Conservation (phyloP, 441 rosid species). For the Aquilaria agallochum region DNA sequence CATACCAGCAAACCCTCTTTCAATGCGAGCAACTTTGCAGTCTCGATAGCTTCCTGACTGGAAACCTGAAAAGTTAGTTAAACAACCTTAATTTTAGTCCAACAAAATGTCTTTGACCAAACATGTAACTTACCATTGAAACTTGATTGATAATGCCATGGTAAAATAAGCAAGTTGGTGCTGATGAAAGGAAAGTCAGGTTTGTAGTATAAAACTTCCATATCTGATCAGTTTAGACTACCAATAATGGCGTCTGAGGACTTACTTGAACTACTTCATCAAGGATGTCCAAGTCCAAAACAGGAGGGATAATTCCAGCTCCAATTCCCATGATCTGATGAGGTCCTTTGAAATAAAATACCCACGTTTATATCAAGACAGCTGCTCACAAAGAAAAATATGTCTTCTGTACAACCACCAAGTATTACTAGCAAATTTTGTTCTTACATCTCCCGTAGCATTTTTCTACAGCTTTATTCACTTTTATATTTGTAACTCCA, state of each 20-base stretch:
- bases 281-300: constrained; percentile 34
- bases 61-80: constrained; percentile 35
- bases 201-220: not conserved
- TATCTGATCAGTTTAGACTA: not conserved
- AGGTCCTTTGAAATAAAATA: constrained; percentile 17
- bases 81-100: too few relatives aligned
- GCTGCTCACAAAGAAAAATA: not conserved
- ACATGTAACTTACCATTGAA: too few relatives aligned
- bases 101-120: too few relatives aligned
- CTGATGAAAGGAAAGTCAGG: too few relatives aligned
- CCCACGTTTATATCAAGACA: not conserved
- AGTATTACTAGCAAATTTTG: too few relatives aligned
- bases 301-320: constrained; percentile 34
- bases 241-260: not conserved
- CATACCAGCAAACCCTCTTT: constrained; percentile 77
- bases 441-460: too few relatives aligned
- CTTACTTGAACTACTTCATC: constrained; percentile 49
- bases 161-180: too few relatives aligned
- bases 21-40: constrained; percentile 57
- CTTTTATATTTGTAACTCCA: too few relatives aligned
- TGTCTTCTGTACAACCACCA: too few relatives aligned
- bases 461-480: too few relatives aligned
- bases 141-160: too few relatives aligned
- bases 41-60: constrained; percentile 74
- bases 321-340: constrained; percentile 55